Conservation (phyloP, 192 early-diverging fungal species). For the Mortierella alpina region DNA sequence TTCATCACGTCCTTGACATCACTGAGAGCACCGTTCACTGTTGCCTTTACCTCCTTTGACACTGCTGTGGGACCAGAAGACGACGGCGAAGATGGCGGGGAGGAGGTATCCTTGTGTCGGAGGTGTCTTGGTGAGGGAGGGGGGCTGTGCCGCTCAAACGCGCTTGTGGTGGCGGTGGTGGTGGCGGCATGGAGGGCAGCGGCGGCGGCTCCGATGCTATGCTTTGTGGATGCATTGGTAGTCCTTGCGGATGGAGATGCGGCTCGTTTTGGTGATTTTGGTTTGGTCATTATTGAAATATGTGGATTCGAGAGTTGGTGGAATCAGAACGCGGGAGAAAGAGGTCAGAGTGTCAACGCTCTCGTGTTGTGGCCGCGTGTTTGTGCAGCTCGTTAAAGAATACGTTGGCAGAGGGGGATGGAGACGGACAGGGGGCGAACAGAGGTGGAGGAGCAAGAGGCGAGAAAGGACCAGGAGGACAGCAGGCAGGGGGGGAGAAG, state of each 20-base stretch:
- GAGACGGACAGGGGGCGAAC: background rate
- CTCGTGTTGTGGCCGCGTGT: too few species aligned
- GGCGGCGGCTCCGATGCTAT: conserved; percentile 1
- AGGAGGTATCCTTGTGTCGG: background rate
- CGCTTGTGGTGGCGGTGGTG: conserved; percentile 3
- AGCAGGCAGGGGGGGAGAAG: background rate
- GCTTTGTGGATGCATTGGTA: background rate
- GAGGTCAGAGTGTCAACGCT: background rate
- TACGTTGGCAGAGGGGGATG: background rate
- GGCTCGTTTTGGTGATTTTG: conserved; percentile 27
- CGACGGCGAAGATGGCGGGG: background rate
- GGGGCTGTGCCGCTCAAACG: background rate
- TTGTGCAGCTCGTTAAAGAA: background rate
- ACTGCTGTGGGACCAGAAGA: background rate
- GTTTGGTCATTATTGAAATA: conserved; percentile 37
- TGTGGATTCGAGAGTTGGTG: background rate
- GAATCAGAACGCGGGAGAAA: background rate
- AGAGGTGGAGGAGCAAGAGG: background rate
- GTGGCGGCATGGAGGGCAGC: conserved; percentile 21
- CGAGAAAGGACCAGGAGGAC: background rate
- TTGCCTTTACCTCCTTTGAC: conserved; percentile 18
- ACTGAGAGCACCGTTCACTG: background rate
- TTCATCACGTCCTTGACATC: conserved; percentile 5
- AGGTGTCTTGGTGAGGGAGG: conserved; percentile 6
- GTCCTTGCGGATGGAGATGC: conserved; percentile 5